Conservation (phyloP, 148 eudicot species). For the Vaccinium darrowii region DNA sequence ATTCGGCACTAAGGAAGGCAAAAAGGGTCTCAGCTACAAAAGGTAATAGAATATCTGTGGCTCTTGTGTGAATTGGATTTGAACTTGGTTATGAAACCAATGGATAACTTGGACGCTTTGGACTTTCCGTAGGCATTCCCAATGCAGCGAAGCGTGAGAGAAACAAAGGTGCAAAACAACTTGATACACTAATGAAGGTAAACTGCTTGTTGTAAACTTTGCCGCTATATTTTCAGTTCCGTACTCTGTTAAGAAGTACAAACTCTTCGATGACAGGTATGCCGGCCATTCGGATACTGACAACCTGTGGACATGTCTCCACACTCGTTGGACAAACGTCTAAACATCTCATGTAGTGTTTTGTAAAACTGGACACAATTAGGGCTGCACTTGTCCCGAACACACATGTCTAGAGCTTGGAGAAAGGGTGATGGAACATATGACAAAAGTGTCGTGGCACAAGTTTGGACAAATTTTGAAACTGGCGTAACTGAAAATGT, state of each 20-base stretch:
- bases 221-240: background rate
- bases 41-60: slow-evolving; percentile 47
- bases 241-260: background rate
- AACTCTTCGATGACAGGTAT: background rate
- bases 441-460: background rate
- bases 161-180: slow-evolving; percentile 95
- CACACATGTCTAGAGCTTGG: background rate
- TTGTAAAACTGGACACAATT: background rate
- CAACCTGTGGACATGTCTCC: background rate
- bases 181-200: slow-evolving; percentile 97
- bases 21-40: slow-evolving; percentile 78
- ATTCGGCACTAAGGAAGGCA: slow-evolving; percentile 83
- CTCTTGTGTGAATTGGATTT: background rate
- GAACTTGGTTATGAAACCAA: slow-evolving; percentile 13
- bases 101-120: slow-evolving; percentile 14
- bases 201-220: slow-evolving; percentile 16
- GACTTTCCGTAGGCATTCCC: slow-evolving; percentile 70
- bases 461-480: background rate
- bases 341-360: background rate
- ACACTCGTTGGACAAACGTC: background rate
- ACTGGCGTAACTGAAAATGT: background rate
- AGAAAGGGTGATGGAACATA: background rate
- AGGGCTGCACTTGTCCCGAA: background rate
- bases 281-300: background rate
- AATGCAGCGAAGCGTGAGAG: slow-evolving; percentile 93